Conservation (phyloP, 805 yeast genomes). For the Nakazawaea populi region DNA sequence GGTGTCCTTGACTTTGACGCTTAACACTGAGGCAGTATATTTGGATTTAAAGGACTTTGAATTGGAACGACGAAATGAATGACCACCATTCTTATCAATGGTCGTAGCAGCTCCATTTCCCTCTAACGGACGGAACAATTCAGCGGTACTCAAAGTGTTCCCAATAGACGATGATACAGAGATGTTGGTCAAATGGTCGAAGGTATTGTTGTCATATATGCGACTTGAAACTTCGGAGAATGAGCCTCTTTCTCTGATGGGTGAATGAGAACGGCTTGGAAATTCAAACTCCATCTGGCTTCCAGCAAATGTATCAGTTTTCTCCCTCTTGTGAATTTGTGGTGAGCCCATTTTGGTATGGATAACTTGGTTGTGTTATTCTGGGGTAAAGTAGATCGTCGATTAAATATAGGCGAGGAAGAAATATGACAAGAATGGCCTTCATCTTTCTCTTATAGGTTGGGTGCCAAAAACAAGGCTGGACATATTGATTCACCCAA, state of each 20-base stretch:
- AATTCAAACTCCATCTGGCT: conserved; percentile 9
- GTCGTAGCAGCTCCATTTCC: no score
- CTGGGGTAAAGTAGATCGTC: neutral
- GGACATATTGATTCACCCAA: neutral
- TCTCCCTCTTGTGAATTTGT: conserved; percentile 5
- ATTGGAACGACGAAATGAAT: neutral
- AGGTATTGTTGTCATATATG: neutral
- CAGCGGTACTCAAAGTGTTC: conserved; percentile 1
- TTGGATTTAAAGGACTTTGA: neutral
- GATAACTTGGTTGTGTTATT: neutral
- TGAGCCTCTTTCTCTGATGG: neutral
- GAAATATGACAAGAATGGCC: no score
- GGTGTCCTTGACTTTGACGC: neutral
- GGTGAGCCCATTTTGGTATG: neutral
- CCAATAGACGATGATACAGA: conserved; percentile 2
- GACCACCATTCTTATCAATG: neutral
- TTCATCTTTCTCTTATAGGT: neutral
- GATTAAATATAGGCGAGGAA: neutral
- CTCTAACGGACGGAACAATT: neutral
- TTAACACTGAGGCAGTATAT: neutral
- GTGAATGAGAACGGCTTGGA: neutral
- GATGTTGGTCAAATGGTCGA: conserved; percentile 2
- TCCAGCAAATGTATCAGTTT: conserved; percentile 10
- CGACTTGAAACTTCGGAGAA: conserved; percentile 1
- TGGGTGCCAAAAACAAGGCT: conserved; percentile 2